These are phyloP conservation scores for Populus ilicifolia DNA, from an alignment of 345 rosid genomes.

Conservation along the genomic window DNA sequence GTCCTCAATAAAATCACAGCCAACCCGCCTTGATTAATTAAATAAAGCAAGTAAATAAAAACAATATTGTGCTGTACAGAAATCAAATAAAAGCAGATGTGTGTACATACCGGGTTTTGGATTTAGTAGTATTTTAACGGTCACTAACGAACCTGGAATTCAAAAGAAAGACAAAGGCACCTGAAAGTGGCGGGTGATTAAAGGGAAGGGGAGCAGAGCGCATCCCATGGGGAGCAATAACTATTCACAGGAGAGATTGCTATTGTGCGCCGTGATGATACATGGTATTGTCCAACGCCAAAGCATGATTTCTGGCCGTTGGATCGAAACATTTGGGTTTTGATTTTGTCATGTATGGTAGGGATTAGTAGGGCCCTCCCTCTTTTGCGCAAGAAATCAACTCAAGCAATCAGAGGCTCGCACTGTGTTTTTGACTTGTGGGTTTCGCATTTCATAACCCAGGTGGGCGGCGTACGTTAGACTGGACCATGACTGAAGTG, in stretches of 20 bases:
- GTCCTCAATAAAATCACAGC: neutral
- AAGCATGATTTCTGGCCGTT: slow-evolving; percentile 12
- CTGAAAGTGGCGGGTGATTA: slow-evolving; percentile 29
- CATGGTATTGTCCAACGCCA: slow-evolving; percentile 18
- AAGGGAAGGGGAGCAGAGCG: slow-evolving; percentile 32
- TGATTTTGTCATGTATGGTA: neutral
- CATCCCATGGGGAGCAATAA: slow-evolving; percentile 28
- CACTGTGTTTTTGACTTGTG: neutral
- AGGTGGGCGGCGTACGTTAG: neutral
- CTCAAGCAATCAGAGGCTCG: neutral
- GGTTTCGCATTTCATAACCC: neutral
- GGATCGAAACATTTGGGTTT: slow-evolving; percentile 7
- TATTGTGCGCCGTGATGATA: slow-evolving; percentile 24
- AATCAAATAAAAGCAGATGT: neutral
- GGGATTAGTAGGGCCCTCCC: neutral
- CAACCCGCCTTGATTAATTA: neutral
- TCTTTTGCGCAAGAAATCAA: neutral
- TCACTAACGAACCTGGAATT: slow-evolving; percentile 21
- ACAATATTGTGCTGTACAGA: neutral
- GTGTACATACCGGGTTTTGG: neutral
- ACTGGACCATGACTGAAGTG: neutral
- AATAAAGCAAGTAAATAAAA: neutral
- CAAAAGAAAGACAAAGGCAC: neutral
- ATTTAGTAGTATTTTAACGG: slow-evolving; percentile 14
- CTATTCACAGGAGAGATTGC: slow-evolving; percentile 18